Base-by-base conservation (phyloP, 2,329 filamentous ascomycete species). In the Talaromyces verruculosus region DNA sequence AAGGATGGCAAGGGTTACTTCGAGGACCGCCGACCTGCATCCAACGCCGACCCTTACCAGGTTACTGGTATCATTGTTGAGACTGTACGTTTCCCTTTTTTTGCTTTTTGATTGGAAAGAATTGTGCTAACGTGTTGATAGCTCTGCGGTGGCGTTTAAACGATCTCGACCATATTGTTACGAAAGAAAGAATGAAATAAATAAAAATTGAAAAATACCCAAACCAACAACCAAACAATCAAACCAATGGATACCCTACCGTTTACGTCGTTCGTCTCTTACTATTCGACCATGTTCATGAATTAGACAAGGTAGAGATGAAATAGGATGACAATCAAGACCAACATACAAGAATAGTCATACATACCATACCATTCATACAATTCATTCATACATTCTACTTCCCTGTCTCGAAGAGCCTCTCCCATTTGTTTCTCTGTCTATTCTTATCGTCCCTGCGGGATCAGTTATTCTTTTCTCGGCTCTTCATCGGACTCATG, bases 1-100 rank as follows among this genome's bases (percentile, higher is more conserved):
- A 89, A 91, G 78, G 91, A 96, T 81, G 92, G 92, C 80, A 95
- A 91, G 83, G 93, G 93, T 70, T 97, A 97, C 87, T 97, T 97
- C 71, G 93, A 97, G 81, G 90, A 93, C 71, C 87, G 90, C 77
- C 87, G 90, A 70, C 89, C 90, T 66, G 93, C 93, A 65, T 94
- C 91, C 76, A 96, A 95, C 80, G 92, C 88, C 70, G 91, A 93
- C 80, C 91, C 91, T 68, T 95, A 96, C 83, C 91, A 92, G 81
- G 91, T 89, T 75, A 89, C 91, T 69, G 90, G 89, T 80, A 91
- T 92, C 75, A 88, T 93, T 69, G 90, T 91, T 78, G 89, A 92
- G 81, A 91, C 89, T 72, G 80, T 83, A 71, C 71, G 78, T 65
- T 39, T 7, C 10, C 8, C 7, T 5, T 6, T 10, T 4, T 10